Evolutionary conservation across 768 basidiomycete genomes (phyloP).

Genomic region (Ramaria rubella): DNA sequence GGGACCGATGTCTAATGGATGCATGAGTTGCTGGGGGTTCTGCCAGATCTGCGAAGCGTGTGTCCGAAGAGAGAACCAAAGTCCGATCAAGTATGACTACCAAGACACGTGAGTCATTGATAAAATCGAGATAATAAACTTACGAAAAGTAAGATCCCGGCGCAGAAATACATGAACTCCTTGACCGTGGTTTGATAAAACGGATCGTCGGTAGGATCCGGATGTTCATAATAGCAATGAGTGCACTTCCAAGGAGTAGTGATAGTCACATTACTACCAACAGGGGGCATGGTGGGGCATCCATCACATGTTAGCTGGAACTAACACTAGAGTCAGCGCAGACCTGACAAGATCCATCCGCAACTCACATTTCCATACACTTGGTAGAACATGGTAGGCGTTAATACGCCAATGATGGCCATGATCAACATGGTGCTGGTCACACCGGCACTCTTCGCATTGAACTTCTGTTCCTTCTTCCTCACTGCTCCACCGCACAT

Average conservation of each 20-base stretch:
- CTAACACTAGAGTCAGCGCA: constrained; percentile 32
- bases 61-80: constrained; percentile 98
- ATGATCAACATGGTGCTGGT: constrained; percentile 99
- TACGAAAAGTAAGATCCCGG: constrained; percentile 82
- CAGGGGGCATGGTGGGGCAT: constrained; percentile 45
- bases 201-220: constrained; percentile 86
- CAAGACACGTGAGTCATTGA: neutral
- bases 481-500: constrained; percentile 89
- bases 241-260: constrained; percentile 78
- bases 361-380: constrained; percentile 88
- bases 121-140: constrained; percentile 27
- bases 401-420: constrained; percentile 95
- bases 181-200: constrained; percentile 97
- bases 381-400: constrained; percentile 96
- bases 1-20: constrained; percentile 51
- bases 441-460: constrained; percentile 97
- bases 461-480: constrained; percentile 95
- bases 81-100: constrained; percentile 92
- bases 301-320: constrained; percentile 83
- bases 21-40: constrained; percentile 81
- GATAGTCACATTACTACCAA: constrained; percentile 19
- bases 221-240: constrained; percentile 92
- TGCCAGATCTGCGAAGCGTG: constrained; percentile 99
- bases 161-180: constrained; percentile 93
- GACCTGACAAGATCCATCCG: constrained; percentile 4